A percentile compares a stretch with the other conserved stretches of the same genome.
These are phyloP conservation scores for Alternaria solani DNA, from an alignment of 2,329 filamentous ascomycete species.

Conservation along the genomic window DNA sequence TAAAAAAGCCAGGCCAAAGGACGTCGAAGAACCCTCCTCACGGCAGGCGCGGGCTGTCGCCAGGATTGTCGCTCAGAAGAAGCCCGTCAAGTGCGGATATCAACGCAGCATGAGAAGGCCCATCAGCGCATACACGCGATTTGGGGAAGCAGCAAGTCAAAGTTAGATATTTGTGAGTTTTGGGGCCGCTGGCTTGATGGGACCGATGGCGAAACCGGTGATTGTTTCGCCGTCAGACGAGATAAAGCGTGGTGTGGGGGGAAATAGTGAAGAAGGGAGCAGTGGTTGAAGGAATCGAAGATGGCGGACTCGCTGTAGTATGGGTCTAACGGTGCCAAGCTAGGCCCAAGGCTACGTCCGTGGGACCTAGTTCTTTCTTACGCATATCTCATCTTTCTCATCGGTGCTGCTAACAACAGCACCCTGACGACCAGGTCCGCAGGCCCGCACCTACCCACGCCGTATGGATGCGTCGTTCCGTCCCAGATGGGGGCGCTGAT, in stretches of 20 bases:
- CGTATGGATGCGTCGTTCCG: constrained; percentile 12
- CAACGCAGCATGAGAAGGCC: constrained; percentile 48
- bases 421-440: constrained; percentile 15
- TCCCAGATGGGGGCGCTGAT: constrained; percentile 10
- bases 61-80: constrained; percentile 36
- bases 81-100: constrained; percentile 44
- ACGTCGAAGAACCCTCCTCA: constrained; percentile 32
- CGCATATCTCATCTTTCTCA: constrained; percentile 32
- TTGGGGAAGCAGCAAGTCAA: constrained; percentile 27
- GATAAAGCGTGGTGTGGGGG: constrained; percentile 23
- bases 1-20: constrained; percentile 24
- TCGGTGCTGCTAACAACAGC: constrained; percentile 22
- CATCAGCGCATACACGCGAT: constrained; percentile 46
- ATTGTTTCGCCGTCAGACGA: constrained; percentile 16
- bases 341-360: constrained; percentile 28
- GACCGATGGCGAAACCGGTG: constrained; percentile 28
- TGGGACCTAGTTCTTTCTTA: constrained; percentile 36
- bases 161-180: constrained; percentile 21
- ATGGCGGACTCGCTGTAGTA: constrained; percentile 29
- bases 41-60: constrained; percentile 35
- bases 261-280: constrained; percentile 28
- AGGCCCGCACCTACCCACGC: constrained; percentile 19
- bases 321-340: constrained; percentile 30
- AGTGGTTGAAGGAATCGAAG: constrained; percentile 38
- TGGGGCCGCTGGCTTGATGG: constrained; percentile 21